phyloP scores from a whole-genome alignment of 768 basidiomycete species.

The Kondoa subrosea region DNA sequence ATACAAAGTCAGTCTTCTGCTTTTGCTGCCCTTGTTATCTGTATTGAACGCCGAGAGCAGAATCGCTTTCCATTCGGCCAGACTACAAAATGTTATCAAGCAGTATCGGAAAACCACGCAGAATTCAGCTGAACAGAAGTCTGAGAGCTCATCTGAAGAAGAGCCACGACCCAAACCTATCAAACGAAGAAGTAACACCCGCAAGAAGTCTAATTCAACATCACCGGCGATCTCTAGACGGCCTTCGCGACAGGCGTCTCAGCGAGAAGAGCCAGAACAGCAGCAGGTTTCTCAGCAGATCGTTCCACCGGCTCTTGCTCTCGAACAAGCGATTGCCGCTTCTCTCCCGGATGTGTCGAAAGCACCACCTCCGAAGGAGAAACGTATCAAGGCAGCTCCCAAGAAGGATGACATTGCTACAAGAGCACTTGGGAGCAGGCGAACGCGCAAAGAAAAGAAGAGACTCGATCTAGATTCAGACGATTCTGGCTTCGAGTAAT shows the following conservation, averaged over 20 bases:
- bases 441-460: not conserved
- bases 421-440: not conserved
- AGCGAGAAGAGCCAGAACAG: not conserved
- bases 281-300: not conserved
- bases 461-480: not conserved
- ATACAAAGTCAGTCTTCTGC: not conserved
- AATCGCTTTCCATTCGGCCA: constrained; percentile 18
- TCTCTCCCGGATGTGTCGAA: not conserved
- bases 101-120: constrained; percentile 13
- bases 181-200: not conserved
- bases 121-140: not conserved
- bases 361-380: not conserved
- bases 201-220: not conserved
- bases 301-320: not conserved
- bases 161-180: not conserved
- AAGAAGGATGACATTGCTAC: not conserved
- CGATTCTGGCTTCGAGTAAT: not conserved
- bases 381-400: not conserved
- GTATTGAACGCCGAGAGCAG: no score
- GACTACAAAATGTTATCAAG: constrained; percentile 25
- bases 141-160: not conserved
- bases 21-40: not conserved
- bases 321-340: not conserved
- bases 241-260: not conserved
- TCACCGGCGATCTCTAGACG: not conserved